Evolutionary conservation across 1,284 basidiomycete species (phyloP).

Genomic region (Ganoderma sinense): DNA sequence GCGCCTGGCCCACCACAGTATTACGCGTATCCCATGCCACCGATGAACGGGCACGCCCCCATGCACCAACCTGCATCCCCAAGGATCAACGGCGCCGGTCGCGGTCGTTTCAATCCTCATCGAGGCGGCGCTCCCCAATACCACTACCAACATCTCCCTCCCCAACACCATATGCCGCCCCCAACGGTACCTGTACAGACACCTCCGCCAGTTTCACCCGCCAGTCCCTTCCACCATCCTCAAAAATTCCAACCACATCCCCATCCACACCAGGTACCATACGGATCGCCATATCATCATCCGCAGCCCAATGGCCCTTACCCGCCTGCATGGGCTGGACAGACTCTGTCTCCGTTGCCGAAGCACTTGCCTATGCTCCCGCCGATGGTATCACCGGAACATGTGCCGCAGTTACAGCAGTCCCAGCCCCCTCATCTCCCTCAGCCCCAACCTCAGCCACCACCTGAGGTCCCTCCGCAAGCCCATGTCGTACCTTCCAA

Average conservation of each 20-base stretch:
- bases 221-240: constrained; percentile 38
- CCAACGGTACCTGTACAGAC: constrained; percentile 34
- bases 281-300: constrained; percentile 39
- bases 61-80: constrained; percentile 41
- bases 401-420: constrained; percentile 25
- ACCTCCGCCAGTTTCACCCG: constrained; percentile 35
- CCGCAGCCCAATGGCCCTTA: constrained; percentile 40
- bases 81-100: constrained; percentile 34
- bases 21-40: constrained; percentile 41
- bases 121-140: constrained; percentile 36
- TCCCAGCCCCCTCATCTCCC: constrained; percentile 19
- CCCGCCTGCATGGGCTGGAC: constrained; percentile 36
- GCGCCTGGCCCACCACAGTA: constrained; percentile 37
- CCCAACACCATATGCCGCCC: constrained; percentile 34
- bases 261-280: constrained; percentile 38
- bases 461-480: constrained; percentile 15
- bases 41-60: constrained; percentile 38
- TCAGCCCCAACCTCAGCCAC: constrained; percentile 16
- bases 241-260: constrained; percentile 40
- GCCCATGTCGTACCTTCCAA: constrained; percentile 2
- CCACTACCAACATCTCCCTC: constrained; percentile 35
- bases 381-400: constrained; percentile 30
- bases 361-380: constrained; percentile 48
- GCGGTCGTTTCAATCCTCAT: constrained; percentile 38
- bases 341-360: constrained; percentile 45